Evolutionary conservation across 305 asterid genomes (phyloP).

Genomic region (Nicotiana rustica): DNA sequence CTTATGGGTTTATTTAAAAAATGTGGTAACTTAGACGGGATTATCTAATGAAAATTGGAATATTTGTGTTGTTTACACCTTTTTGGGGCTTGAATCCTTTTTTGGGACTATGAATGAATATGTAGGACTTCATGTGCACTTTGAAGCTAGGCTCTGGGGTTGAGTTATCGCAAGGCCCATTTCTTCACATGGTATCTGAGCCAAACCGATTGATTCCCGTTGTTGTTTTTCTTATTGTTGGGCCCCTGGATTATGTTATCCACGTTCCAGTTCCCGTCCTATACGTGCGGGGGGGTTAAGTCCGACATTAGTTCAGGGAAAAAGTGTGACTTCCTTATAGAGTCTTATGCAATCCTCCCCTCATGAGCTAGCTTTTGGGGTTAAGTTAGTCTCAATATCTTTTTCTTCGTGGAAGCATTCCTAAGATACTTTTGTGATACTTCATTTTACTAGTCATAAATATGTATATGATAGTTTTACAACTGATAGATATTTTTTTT

Average conservation of each 20-base stretch:
- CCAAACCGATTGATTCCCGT: background rate
- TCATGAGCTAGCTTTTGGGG: constrained; percentile 15
- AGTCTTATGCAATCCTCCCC: background rate
- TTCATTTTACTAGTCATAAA: background rate
- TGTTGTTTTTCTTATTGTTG: constrained; percentile 28
- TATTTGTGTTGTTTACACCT: background rate
- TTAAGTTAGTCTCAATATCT: background rate
- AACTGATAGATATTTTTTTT: background rate
- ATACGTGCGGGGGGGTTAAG: background rate
- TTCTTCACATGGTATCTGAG: background rate
- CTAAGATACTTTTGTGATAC: background rate
- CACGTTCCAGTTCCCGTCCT: constrained; percentile 12
- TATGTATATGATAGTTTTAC: background rate
- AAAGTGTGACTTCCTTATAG: background rate
- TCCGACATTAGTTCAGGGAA: background rate
- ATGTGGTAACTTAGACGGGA: constrained; percentile 1
- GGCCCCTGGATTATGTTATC: background rate
- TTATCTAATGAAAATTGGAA: constrained; percentile 8
- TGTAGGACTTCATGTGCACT: background rate
- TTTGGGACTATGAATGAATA: constrained; percentile 2
- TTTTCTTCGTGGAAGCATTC: background rate
- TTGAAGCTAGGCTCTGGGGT: background rate
- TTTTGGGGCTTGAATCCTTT: background rate
- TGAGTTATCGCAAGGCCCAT: background rate
- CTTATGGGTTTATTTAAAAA: background rate